phyloP scores from a whole-genome alignment of 2,329 filamentous ascomycete species.

The Cladophialophora exuberans region DNA sequence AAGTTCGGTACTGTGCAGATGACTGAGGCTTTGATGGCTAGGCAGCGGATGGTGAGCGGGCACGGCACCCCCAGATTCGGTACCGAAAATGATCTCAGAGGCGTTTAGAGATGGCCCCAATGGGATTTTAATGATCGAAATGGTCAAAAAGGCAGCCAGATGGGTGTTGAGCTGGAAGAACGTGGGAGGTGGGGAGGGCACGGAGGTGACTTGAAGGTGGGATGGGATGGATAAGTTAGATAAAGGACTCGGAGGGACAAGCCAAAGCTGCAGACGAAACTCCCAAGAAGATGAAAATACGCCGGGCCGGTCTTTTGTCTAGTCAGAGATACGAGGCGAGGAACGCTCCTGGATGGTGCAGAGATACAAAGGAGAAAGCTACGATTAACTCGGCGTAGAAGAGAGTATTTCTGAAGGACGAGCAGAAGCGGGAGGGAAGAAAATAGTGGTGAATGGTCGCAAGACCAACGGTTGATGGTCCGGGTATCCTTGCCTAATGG shows the following conservation, averaged over 20 bases:
- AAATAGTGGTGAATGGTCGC: conserved; percentile 8
- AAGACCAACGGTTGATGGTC: conserved; percentile 5
- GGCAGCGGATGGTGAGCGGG: background rate
- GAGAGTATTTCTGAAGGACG: background rate
- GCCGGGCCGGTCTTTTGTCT: background rate
- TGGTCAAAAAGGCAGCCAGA: conserved; percentile 16
- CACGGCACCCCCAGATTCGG: conserved; percentile 4
- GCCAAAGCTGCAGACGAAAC: background rate
- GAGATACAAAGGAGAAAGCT: background rate
- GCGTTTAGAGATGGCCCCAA: conserved; percentile 1
- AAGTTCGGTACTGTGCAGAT: conserved; percentile 3
- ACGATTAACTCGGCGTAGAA: background rate
- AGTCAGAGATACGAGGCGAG: background rate
- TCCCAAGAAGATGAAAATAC: background rate
- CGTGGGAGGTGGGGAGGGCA: conserved; percentile 20
- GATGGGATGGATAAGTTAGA: conserved; percentile 11
- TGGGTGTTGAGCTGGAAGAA: conserved; percentile 13
- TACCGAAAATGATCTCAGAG: conserved; percentile 20
- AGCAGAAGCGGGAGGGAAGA: background rate
- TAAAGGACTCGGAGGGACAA: background rate
- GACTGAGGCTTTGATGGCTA: background rate
- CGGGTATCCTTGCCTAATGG: background rate
- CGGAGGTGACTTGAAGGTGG: background rate
- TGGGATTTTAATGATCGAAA: conserved; percentile 1
- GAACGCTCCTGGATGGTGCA: background rate